These are phyloP conservation scores for Fragosphaeria purpurea DNA, from an alignment of 2,329 filamentous ascomycete species.

Conservation along the genomic window DNA sequence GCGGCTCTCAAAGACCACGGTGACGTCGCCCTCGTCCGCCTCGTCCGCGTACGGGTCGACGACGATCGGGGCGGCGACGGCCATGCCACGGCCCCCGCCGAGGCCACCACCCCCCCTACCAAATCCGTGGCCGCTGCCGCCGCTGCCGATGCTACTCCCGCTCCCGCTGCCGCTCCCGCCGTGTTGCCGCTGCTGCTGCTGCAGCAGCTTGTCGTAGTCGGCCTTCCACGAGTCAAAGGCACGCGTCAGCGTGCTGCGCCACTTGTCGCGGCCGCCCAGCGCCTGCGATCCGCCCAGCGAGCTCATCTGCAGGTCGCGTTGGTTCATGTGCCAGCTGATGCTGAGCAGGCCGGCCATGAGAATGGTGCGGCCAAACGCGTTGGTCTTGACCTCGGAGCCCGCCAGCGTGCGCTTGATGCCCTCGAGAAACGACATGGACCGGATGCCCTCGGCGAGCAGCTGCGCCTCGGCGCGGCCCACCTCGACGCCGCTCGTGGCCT, in stretches of 20 bases:
- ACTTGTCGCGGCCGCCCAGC: constrained; percentile 80
- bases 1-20: constrained; percentile 69
- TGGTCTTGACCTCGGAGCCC: constrained; percentile 76
- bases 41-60: constrained; percentile 46
- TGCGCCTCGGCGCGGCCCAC: constrained; percentile 76
- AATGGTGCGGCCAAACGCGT: constrained; percentile 85
- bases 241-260: constrained; percentile 73
- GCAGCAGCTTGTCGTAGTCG: constrained; percentile 76
- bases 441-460: constrained; percentile 69
- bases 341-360: constrained; percentile 90
- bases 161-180: constrained; percentile 17
- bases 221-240: constrained; percentile 92
- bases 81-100: neutral
- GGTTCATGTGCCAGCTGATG: constrained; percentile 96
- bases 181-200: constrained; percentile 22
- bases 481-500: constrained; percentile 76
- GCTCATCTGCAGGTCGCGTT: constrained; percentile 85
- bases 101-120: constrained; percentile 17
- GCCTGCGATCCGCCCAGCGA: constrained; percentile 65
- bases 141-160: neutral
- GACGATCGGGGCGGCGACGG: constrained; percentile 12
- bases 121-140: neutral
- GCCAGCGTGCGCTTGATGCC: constrained; percentile 83
- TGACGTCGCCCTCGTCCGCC: constrained; percentile 34
- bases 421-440: constrained; percentile 79